Conservation (phyloP, 768 basidiomycete species). For the Rhodotorula paludigena region DNA sequence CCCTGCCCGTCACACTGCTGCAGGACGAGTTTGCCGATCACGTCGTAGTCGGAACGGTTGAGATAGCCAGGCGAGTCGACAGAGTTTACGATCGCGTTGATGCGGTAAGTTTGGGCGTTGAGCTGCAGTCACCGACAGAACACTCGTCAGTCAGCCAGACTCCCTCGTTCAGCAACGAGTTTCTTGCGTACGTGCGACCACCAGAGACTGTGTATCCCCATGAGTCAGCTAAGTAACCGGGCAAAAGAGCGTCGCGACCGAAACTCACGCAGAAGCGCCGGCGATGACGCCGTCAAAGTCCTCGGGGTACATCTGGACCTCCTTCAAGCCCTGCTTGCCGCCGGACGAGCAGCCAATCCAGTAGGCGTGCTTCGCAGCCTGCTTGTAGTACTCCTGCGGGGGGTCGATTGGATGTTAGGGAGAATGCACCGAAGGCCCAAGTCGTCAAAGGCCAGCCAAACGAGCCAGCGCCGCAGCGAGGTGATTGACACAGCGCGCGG, state of each 20-base stretch:
- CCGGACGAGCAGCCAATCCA: constrained; percentile 42
- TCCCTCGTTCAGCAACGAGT: background rate
- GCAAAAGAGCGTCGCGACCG: no score
- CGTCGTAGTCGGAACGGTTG: constrained; percentile 14
- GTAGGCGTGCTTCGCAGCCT: constrained; percentile 22
- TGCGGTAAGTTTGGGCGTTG: constrained; percentile 25
- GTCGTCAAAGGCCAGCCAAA: no score
- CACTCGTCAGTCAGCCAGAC: no score
- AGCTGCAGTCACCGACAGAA: constrained; percentile 28
- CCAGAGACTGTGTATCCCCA: background rate
- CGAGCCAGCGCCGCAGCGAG: no score
- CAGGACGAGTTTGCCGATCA: constrained; percentile 8
- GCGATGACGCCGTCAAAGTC: constrained; percentile 37
- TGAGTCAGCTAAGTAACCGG: background rate
- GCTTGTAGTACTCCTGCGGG: constrained; percentile 29
- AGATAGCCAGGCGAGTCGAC: constrained; percentile 23
- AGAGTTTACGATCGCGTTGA: constrained; percentile 36
- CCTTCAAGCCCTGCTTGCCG: constrained; percentile 38
- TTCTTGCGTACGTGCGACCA: background rate
- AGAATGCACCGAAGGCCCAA: no score
- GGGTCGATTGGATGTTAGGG: no score
- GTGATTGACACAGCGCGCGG: no score
- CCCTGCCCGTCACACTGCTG: constrained; percentile 36
- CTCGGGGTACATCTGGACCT: constrained; percentile 29
- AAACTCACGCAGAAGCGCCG: constrained; percentile 26